Conservation (phyloP, 2,329 filamentous ascomycete species). For the Hirsutella minnesotensis region DNA sequence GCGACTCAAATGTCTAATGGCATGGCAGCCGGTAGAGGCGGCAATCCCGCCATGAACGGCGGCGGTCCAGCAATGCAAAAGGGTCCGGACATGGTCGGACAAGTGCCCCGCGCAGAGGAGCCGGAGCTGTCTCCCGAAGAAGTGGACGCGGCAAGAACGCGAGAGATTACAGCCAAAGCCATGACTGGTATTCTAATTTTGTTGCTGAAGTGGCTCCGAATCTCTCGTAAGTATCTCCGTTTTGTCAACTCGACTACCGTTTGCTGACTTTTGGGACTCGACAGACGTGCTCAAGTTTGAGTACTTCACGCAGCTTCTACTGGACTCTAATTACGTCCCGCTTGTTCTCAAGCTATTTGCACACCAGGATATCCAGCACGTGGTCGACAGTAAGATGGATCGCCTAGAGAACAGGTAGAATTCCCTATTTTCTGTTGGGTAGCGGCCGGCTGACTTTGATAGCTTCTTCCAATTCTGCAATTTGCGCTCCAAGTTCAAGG, state of each 20-base stretch:
- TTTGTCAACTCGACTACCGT: not conserved
- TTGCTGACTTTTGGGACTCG: slow-evolving; percentile 8
- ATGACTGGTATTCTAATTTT: slow-evolving; percentile 80
- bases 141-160: slow-evolving; percentile 64
- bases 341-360: slow-evolving; percentile 88
- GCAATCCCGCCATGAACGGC: slow-evolving; percentile 28
- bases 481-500: slow-evolving; percentile 42
- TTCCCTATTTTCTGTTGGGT: not conserved
- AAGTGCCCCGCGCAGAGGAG: slow-evolving; percentile 22
- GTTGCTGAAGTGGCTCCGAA: slow-evolving; percentile 91
- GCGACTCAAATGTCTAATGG: slow-evolving; percentile 32
- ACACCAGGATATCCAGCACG: slow-evolving; percentile 83
- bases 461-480: slow-evolving; percentile 92
- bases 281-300: slow-evolving; percentile 89
- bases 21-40: slow-evolving; percentile 23
- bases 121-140: slow-evolving; percentile 56
- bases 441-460: slow-evolving; percentile 8
- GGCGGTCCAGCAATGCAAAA: slow-evolving; percentile 19
- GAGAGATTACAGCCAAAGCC: slow-evolving; percentile 85
- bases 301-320: slow-evolving; percentile 81
- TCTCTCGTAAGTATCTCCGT: slow-evolving; percentile 60
- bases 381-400: slow-evolving; percentile 77
- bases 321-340: slow-evolving; percentile 92
- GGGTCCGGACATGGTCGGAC: slow-evolving; percentile 18
- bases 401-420: slow-evolving; percentile 66